A percentile compares a stretch with the other conserved stretches of the same genome.
phyloP scores from a whole-genome alignment of 768 basidiomycete genomes.

The Mrakia frigida region DNA sequence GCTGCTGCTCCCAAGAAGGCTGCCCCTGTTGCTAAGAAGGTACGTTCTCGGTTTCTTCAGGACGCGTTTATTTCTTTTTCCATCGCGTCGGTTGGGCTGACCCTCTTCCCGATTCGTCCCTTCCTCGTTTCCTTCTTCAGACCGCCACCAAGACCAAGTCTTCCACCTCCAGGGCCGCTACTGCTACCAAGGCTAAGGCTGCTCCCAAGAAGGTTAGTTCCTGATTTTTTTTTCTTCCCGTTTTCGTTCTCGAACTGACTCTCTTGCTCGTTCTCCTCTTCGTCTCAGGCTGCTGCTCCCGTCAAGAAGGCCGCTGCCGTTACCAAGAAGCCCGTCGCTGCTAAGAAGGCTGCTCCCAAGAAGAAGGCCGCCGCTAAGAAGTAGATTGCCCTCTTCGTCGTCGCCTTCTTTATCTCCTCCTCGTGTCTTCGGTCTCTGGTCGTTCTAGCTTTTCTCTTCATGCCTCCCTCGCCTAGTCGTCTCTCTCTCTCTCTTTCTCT shows the following conservation, averaged over 20 bases:
- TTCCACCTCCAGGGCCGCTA: slow-evolving; percentile 26
- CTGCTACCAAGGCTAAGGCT: slow-evolving; percentile 29
- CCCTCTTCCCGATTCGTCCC: not conserved
- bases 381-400: slow-evolving; percentile 51
- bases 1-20: slow-evolving; percentile 45
- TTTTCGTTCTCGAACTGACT: not conserved
- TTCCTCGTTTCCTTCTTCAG: not conserved
- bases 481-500: too few species aligned
- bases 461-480: not conserved
- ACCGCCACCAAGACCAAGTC: slow-evolving; percentile 32
- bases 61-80: not conserved
- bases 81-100: not conserved
- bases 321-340: not conserved
- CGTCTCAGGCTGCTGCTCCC: not conserved
- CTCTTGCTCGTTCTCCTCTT: not conserved
- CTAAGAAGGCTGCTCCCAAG: slow-evolving; percentile 37
- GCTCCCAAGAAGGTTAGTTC: slow-evolving; percentile 5
- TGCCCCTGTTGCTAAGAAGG: slow-evolving; percentile 58
- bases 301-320: not conserved
- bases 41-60: slow-evolving; percentile 34
- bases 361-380: slow-evolving; percentile 50
- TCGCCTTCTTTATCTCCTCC: not conserved
- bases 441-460: not conserved
- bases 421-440: not conserved
- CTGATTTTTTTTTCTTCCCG: too few species aligned